phyloP scores from a whole-genome alignment of 2,329 filamentous ascomycete genomes.

The Talaromyces marneffei region DNA sequence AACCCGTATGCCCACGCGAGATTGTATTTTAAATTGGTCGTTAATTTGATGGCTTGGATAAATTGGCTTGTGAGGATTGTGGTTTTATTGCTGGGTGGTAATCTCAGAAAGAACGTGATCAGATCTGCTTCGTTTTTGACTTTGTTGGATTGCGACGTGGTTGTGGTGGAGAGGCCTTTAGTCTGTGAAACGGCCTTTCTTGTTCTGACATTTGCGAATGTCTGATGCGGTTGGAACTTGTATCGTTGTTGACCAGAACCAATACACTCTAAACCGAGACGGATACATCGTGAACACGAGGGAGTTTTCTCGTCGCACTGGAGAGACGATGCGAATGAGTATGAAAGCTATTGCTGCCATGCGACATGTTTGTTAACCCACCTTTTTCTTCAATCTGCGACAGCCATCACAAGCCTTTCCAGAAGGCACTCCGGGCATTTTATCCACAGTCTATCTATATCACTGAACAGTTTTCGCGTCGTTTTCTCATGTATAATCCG shows the following conservation, averaged over 20 bases:
- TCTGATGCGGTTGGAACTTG: slow-evolving; percentile 44
- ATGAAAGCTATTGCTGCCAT: too few species aligned
- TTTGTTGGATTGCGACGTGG: background rate
- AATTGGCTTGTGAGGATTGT: slow-evolving; percentile 29
- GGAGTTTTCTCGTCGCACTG: slow-evolving; percentile 46
- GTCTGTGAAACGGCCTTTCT: background rate
- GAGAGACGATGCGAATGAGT: background rate
- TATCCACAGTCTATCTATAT: slow-evolving; percentile 18
- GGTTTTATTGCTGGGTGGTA: slow-evolving; percentile 29
- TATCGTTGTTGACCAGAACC: slow-evolving; percentile 45
- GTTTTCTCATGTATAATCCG: background rate
- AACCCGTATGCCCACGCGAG: slow-evolving; percentile 43
- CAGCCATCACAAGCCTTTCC: slow-evolving; percentile 49
- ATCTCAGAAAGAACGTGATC: background rate
- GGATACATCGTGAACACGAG: slow-evolving; percentile 43
- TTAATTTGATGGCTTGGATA: slow-evolving; percentile 28
- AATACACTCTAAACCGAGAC: slow-evolving; percentile 41
- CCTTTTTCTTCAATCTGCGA: slow-evolving; percentile 52
- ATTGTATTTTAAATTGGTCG: slow-evolving; percentile 45
- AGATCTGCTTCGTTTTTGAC: background rate
- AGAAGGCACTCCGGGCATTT: slow-evolving; percentile 50
- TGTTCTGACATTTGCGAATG: background rate
- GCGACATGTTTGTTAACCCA: slow-evolving; percentile 18
- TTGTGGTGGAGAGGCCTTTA: background rate
- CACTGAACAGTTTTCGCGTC: background rate